Evolutionary conservation across 768 basidiomycete species (phyloP).

Genomic region (Termitomyces sp.): DNA sequence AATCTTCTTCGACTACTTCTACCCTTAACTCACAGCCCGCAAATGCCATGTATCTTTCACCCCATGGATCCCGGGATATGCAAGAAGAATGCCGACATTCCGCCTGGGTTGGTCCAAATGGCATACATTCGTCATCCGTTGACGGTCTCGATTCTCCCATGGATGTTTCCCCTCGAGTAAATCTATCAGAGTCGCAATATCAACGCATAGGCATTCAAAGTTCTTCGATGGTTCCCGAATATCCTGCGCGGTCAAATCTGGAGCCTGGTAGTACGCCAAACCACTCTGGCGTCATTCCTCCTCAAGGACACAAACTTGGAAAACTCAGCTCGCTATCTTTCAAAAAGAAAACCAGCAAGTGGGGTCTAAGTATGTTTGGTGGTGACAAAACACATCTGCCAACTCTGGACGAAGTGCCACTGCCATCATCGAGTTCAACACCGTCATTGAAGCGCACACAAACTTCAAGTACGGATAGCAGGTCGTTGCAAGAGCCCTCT

Average conservation of each 20-base stretch:
- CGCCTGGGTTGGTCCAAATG: slow-evolving; percentile 16
- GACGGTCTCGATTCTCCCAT: slow-evolving; percentile 49
- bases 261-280: slow-evolving; percentile 34
- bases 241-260: slow-evolving; percentile 36
- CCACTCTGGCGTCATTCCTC: slow-evolving; percentile 30
- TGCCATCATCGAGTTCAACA: slow-evolving; percentile 44
- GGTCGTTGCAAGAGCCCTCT: slow-evolving; percentile 53
- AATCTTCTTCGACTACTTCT: slow-evolving; percentile 18
- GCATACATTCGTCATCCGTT: slow-evolving; percentile 15
- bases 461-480: slow-evolving; percentile 71
- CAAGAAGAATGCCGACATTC: slow-evolving; percentile 20
- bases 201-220: slow-evolving; percentile 47
- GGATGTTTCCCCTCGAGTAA: slow-evolving; percentile 51
- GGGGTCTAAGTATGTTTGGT: slow-evolving; percentile 69
- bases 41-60: slow-evolving; percentile 14
- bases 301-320: slow-evolving; percentile 46
- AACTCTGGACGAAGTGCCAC: slow-evolving; percentile 67
- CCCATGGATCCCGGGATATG: slow-evolving; percentile 20
- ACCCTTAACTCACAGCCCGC: slow-evolving; percentile 29
- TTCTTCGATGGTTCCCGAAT: slow-evolving; percentile 48
- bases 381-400: slow-evolving; percentile 67
- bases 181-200: slow-evolving; percentile 37
- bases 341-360: slow-evolving; percentile 64
- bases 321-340: slow-evolving; percentile 57
- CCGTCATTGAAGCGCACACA: slow-evolving; percentile 75